Evolutionary conservation across 192 early-diverging fungal genomes (phyloP).

Genomic region (Coemansia furcata): DNA sequence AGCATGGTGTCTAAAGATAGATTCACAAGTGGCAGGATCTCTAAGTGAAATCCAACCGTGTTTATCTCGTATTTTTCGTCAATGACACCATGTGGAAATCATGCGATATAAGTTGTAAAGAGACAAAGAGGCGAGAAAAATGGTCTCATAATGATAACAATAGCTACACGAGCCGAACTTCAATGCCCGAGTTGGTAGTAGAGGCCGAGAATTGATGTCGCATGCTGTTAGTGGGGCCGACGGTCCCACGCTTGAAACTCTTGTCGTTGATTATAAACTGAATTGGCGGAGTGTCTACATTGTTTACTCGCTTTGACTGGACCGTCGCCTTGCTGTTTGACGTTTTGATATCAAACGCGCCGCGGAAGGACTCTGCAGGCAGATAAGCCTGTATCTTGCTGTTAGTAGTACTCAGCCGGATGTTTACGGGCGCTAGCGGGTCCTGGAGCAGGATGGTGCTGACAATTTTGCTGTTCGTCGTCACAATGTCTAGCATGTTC

Average conservation of each 20-base stretch:
- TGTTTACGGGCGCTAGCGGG: background rate
- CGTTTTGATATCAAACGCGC: constrained; percentile 21
- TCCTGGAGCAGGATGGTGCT: constrained; percentile 10
- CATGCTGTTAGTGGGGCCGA: background rate
- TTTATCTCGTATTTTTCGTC: background rate
- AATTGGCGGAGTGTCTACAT: background rate
- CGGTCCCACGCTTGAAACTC: constrained; percentile 15
- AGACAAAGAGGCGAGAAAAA: background rate
- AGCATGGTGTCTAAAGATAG: background rate
- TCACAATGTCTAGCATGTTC: constrained; percentile 12
- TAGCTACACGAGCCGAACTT: constrained; percentile 6
- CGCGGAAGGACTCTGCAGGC: constrained; percentile 15
- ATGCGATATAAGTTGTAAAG: background rate
- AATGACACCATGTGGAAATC: constrained; percentile 2
- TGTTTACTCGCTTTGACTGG: background rate
- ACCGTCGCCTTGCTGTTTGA: constrained; percentile 11
- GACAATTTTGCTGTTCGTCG: constrained; percentile 19
- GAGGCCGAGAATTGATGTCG: constrained; percentile 22
- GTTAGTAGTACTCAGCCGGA: constrained; percentile 17
- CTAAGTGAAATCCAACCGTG: background rate
- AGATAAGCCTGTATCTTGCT: constrained; percentile 16
- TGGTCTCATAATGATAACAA: background rate
- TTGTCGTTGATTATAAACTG: constrained; percentile 15
- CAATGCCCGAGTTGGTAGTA: constrained; percentile 21
- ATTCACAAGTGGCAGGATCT: background rate